Evolutionary conservation across 2,329 filamentous ascomycete genomes (phyloP), one percentile per base, ranked within the genome.

Genomic region (Pseudogymnoascus sp.): DNA sequence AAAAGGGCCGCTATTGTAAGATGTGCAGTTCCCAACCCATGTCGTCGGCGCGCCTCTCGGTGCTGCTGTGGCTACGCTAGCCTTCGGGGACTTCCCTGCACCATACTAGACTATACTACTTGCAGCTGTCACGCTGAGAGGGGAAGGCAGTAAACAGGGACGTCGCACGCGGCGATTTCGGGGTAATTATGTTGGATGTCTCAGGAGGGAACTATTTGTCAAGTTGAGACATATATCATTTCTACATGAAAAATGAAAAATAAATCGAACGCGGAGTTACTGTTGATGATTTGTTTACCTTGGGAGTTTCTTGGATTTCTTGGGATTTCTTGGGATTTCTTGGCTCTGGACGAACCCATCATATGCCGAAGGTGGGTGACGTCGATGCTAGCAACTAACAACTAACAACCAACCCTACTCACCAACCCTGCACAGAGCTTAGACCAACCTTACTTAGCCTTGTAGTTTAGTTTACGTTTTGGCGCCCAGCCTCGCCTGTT

Each of bases 281-380:
- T 33, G 26, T 16, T 56, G 46, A 33, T 56, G n/a, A 56, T 6
- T 56, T 56, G 28, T 33, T 56, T 33, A 19, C 46, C 10, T 22
- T 56, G 8, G 8, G 19, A 19, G 19, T 19, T 19, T 19, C 19
- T 19, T 19, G 19, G 19, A 19, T 19, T 19, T 19, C 46, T 56
- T 56, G 46, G 46, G 19, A n/a, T 16, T 46, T 6, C 41, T 43
- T 40, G 14, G 37, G 1, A 7, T 10, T 22, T 22, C 46, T 56
- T 56, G 46, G 46, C 46, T 56, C 10, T 56, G 11, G 46, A 33
- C 10, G 46, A 56, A 56, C 46, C 46, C 46, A 56, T 56, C 46
- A 12, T 12, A 33, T 56, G 26, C 46, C 26, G 46, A 56, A 16
- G n/a, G 2, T 56, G 2, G 12, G 46, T 56, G 46, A 56, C 46